Evolutionary conservation across 768 basidiomycete species (phyloP).

Genomic region (button mushroom (Agaricus bisporus)): DNA sequence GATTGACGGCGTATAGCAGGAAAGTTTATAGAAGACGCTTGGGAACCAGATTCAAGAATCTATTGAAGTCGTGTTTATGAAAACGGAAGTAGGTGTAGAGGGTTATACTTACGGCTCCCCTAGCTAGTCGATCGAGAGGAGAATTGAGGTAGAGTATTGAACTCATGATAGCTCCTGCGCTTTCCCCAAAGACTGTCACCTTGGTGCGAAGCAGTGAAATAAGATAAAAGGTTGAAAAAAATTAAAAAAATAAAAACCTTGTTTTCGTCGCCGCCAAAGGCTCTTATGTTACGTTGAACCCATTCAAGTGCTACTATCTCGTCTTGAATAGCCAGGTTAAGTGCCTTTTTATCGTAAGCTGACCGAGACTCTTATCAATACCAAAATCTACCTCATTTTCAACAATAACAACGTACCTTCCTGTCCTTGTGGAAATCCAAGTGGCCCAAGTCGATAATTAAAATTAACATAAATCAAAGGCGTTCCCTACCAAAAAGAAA

Average conservation of each 20-base stretch:
- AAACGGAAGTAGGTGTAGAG: neutral
- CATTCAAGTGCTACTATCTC: slow-evolving; percentile 39
- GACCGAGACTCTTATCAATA: neutral
- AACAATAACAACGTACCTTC: slow-evolving; percentile 19
- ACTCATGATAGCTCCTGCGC: slow-evolving; percentile 46
- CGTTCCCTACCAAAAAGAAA: slow-evolving; percentile 22
- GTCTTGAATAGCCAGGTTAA: slow-evolving; percentile 44
- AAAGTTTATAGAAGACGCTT: slow-evolving; percentile 27
- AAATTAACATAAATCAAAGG: slow-evolving; percentile 38
- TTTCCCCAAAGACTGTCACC: slow-evolving; percentile 50
- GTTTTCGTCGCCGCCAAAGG: slow-evolving; percentile 50
- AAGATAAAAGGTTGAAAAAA: neutral
- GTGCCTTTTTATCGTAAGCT: slow-evolving; percentile 29
- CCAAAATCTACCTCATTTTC: neutral
- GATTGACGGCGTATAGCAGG: slow-evolving; percentile 22
- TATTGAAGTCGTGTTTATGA: slow-evolving; percentile 1
- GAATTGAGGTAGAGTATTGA: slow-evolving; percentile 32
- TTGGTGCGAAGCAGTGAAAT: slow-evolving; percentile 14
- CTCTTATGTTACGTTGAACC: slow-evolving; percentile 54
- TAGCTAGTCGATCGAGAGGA: slow-evolving; percentile 24
- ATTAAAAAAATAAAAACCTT: slow-evolving; percentile 17
- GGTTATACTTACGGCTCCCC: slow-evolving; percentile 22
- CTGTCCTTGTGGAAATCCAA: slow-evolving; percentile 37
- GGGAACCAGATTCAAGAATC: slow-evolving; percentile 39
- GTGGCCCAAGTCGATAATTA: slow-evolving; percentile 38